Evolutionary conservation across 495 filamentous ascomycete species (phyloP).

Genomic region (Annulohypoxylon moriforme): DNA sequence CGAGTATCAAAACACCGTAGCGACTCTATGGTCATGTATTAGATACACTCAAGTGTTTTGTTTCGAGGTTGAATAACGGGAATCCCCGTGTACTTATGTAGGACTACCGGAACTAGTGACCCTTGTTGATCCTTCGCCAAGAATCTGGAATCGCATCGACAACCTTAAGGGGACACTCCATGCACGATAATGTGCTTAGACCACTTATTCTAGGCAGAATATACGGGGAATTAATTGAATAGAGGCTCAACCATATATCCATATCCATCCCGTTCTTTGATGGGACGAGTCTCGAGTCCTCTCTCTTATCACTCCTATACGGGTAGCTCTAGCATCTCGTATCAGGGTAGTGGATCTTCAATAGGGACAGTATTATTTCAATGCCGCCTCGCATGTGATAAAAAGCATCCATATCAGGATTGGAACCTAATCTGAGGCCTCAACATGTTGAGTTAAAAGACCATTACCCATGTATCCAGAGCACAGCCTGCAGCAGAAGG

Average conservation of each 20-base stretch:
- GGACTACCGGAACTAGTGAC: background rate
- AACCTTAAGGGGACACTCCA: background rate
- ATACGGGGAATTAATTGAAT: background rate
- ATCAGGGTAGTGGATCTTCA: background rate
- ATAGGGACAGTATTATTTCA: background rate
- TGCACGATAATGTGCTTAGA: background rate
- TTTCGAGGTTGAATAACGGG: too few relatives aligned
- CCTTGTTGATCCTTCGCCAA: constrained; percentile 5
- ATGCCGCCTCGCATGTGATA: background rate
- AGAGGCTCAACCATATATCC: background rate
- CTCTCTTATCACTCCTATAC: background rate
- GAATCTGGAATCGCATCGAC: background rate
- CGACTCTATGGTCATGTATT: background rate
- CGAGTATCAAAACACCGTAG: background rate
- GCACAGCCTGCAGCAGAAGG: constrained; percentile 25
- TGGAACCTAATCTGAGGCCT: background rate
- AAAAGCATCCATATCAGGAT: background rate
- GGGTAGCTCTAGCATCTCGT: background rate
- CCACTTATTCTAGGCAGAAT: background rate
- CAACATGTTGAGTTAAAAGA: background rate
- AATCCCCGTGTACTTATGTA: background rate
- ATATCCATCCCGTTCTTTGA: background rate
- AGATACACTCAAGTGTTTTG: too few relatives aligned
- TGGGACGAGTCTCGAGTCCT: background rate
- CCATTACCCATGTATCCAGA: background rate